Percentiles rank a stretch among this genome's conserved stretches.
Conservation (phyloP, 164 flowering plant genomes). For the Tetrastigma voinierianum region DNA sequence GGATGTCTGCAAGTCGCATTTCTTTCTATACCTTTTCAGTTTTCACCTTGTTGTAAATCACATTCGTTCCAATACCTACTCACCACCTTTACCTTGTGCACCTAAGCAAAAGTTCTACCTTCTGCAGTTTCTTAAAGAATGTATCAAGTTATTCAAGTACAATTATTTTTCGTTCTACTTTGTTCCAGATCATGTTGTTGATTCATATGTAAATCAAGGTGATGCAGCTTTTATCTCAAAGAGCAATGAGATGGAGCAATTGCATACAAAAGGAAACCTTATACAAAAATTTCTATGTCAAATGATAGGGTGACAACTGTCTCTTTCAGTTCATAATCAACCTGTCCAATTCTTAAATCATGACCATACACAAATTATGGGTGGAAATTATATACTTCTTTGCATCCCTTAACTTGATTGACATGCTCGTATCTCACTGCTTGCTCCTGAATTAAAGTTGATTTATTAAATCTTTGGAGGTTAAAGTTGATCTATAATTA, state of each 20-base stretch:
- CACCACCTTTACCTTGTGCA: too few species aligned
- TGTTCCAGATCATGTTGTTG: not conserved
- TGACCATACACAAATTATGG: not conserved
- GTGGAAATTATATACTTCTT: not conserved
- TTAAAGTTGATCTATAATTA: too few species aligned
- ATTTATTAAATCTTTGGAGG: too few species aligned
- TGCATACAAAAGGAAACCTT: not conserved
- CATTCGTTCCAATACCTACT: too few species aligned
- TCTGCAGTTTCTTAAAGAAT: not conserved
- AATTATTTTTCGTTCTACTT: too few species aligned
- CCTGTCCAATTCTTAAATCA: too few species aligned
- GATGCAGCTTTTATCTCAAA: too few species aligned
- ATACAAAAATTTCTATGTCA: not conserved
- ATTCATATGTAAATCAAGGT: too few species aligned
- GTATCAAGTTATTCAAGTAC: not conserved
- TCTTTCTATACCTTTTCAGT: not conserved
- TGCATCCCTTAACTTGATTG: not conserved
- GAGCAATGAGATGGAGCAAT: not conserved
- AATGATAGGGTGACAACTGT: not conserved
- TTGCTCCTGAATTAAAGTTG: not conserved
- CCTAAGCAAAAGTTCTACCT: not conserved
- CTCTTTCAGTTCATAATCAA: not conserved
- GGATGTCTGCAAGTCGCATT: too few species aligned
- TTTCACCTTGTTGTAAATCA: too few species aligned
- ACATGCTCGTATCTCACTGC: not conserved